Conservation (phyloP, 1,284 basidiomycete genomes). For the Mycena sp. region DNA sequence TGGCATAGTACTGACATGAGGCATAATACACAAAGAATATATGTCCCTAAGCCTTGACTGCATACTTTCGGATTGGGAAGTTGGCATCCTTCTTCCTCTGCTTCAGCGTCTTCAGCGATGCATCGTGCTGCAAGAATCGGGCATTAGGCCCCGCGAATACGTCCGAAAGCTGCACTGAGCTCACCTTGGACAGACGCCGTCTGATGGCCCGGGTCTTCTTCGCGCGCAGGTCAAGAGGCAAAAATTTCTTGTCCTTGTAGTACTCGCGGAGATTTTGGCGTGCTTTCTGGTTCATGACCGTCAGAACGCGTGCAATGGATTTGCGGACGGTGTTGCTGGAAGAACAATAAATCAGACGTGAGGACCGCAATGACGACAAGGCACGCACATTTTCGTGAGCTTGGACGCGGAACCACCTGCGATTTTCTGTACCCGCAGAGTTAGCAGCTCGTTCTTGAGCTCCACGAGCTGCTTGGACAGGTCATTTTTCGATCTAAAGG, state of each 20-base stretch:
- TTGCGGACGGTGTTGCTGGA: conserved; percentile 95
- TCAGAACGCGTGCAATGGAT: conserved; percentile 98
- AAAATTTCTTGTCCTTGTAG: conserved; percentile 98
- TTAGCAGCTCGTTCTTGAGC: conserved; percentile 95
- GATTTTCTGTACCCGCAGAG: conserved; percentile 97
- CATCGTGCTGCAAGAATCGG: conserved; percentile 71
- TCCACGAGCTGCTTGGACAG: conserved; percentile 94
- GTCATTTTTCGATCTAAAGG: conserved; percentile 92
- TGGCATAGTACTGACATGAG: conserved; percentile 26
- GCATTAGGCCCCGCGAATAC: not conserved
- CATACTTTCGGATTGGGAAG: conserved; percentile 89
- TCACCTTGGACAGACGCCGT: conserved; percentile 90
- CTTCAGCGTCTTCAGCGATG: conserved; percentile 85
- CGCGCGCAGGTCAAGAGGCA: conserved; percentile 95
- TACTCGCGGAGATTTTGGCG: conserved; percentile 97
- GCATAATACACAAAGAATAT: conserved; percentile 38
- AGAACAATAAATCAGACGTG: conserved; percentile 21
- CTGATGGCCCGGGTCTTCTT: conserved; percentile 99
- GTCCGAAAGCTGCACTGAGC: conserved; percentile 34
- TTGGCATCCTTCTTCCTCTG: conserved; percentile 94
- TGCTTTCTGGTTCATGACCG: conserved; percentile 98
- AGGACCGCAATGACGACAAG: conserved; percentile 31
- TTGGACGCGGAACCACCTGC: conserved; percentile 96
- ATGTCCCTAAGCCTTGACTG: conserved; percentile 79
- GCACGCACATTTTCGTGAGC: conserved; percentile 94